Base-by-base conservation (phyloP, 2,329 filamentous ascomycete species). In the Ceratocystis alfenasii region DNA sequence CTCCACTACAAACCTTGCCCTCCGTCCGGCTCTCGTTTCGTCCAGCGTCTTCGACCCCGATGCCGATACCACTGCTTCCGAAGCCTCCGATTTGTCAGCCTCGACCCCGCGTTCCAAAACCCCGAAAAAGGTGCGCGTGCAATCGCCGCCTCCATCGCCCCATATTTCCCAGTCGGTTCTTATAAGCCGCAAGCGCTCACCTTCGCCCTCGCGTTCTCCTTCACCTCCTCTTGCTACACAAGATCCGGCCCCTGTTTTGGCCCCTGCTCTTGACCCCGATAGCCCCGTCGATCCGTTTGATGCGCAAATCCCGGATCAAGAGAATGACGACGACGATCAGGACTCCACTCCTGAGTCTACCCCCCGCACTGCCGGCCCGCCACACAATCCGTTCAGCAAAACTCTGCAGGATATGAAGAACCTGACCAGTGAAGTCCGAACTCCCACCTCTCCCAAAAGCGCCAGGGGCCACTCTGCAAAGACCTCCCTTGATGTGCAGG, bases 101-200 rank as follows among this genome's bases (percentile, higher is more conserved):
- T 45, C 62, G 30, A 62, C 66, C 41, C 62, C 57, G 30, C 53
- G 33, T 28, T 57, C 74, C 50, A 88, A 81, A 77, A 77, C 83
- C 48, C 78, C 82, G 67, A 87, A 88, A 75, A 87, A 83, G 71
- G 86, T 89, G 68, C 83, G 86, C 71, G 81, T 87, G 7, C 80
- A 86, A 72, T 86, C 83, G 53, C 84, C 84, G 63, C 83, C 83
- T 67, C 83, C 83, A 2, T 79, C 81, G n/a, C 81, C 81, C 12
- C 80, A 48, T 33, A 12, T 28, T 6, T 30, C 36, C 28, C 45
- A 48, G 20, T 17, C 44, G 22, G 46, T 10, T 8, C 46, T 46
- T 41, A 30, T 15, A 25, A 66, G 59, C 15, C 22, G 12, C 22
- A 17, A 7, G 7, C 8, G 28, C 22, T 28, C 30, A 15, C 25